These are phyloP conservation scores for Boletus holoroseus DNA, from an alignment of 1,284 basidiomycete species.

Conservation along the genomic window DNA sequence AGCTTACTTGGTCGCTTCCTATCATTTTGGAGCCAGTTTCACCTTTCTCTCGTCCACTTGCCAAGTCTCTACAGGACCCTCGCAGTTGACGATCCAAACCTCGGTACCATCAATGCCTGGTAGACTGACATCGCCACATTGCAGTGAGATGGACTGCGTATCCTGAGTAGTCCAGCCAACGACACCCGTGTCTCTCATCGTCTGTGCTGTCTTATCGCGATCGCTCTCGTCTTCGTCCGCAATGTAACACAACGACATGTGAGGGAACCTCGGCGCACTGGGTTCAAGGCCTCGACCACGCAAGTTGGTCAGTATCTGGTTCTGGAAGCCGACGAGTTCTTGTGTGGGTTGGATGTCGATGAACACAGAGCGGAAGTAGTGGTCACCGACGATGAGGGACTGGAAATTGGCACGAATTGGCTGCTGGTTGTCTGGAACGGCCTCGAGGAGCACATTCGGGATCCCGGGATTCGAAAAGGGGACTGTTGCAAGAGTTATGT, in stretches of 20 bases:
- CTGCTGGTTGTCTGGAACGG: conserved; percentile 37
- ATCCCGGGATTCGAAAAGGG: conserved; percentile 24
- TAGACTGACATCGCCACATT: conserved; percentile 35
- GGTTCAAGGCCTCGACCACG: conserved; percentile 33
- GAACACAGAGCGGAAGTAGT: conserved; percentile 69
- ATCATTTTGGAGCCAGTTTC: conserved; percentile 1
- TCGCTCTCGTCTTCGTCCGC: conserved; percentile 49
- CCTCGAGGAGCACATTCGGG: conserved; percentile 35
- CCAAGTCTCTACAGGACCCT: conserved; percentile 61
- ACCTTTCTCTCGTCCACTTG: conserved; percentile 43
- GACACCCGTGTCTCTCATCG: conserved; percentile 37
- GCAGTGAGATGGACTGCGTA: conserved; percentile 32
- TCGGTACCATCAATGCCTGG: conserved; percentile 47
- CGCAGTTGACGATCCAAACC: conserved; percentile 59
- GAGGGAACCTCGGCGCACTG: conserved; percentile 53
- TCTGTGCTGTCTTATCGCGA: conserved; percentile 32
- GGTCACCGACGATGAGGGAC: conserved; percentile 49
- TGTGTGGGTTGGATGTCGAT: conserved; percentile 43
- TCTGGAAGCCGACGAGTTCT: conserved; percentile 47
- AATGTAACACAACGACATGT: conserved; percentile 68
- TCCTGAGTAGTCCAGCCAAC: conserved; percentile 22
- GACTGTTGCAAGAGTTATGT: conserved; percentile 61
- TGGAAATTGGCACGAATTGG: conserved; percentile 40
- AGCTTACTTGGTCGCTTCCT: not conserved
- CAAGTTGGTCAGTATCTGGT: conserved; percentile 41